Base-by-base conservation (phyloP, 805 yeast genomes). In the Pichia scutulata region DNA sequence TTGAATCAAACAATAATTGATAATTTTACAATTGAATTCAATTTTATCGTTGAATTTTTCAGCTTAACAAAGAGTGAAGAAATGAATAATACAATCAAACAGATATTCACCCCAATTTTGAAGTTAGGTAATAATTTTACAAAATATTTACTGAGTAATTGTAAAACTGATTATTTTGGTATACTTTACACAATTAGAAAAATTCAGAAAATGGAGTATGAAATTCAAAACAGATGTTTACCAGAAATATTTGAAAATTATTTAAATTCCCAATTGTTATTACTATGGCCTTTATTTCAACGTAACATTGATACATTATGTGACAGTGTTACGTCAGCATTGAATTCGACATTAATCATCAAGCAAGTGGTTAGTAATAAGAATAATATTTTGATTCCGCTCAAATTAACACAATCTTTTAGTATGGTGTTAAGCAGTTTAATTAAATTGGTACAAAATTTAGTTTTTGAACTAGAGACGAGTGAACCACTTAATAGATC, bases 271-370 rank as follows among this genome's bases (percentile, higher is more conserved):
- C 80, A 85, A 54, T 66, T 82, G 53, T 77, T 88, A 47, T 64
- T 76, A 4, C 68, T 92, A 43, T 93, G 98, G 98, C 96, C 97
- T 0, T 80, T 77, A 52, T 86, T 90, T 60, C 90, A 89, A 59
- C 74, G 73, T 43, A 71, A 88, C 33, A 76, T 90, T 41, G 97
- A 89, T 62, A 68, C 78, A 33, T 87, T 92, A 58, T 84, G 96
- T 58, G 85, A 81, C 21, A 78, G 82, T 46, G 69, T 89, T 63
- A 82, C 84, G 54, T 77, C 73, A 47, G 76, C 63, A 1, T 57
- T 61, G 30, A 76, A 80, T 1, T 77, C 80, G 1, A 67, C 75
- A 6, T 43, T 55, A 12, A 21, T 62, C 9, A 52, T 64, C 9
- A 62, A 61, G 40, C 55, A 52, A 28, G 57, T 61, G n/a, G 45